Conservation (phyloP, 192 early-diverging fungal species). For the Haplosporangium gracile region DNA sequence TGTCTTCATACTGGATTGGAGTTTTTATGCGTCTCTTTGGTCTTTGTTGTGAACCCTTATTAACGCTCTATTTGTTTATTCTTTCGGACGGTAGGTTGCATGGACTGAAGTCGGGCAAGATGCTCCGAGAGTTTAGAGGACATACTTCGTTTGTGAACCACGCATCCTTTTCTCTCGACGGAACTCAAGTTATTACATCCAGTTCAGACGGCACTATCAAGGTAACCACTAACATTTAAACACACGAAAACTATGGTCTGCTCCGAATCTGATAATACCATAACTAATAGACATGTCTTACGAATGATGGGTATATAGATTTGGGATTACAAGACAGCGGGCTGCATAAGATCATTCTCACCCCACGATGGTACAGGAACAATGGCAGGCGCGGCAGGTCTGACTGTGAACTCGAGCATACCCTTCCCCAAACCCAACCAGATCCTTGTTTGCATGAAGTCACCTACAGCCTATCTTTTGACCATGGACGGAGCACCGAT, state of each 20-base stretch:
- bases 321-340: slow-evolving; percentile 88
- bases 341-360: slow-evolving; percentile 72
- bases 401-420: slow-evolving; percentile 70
- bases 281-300: not conserved
- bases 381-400: slow-evolving; percentile 64
- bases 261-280: too few species aligned
- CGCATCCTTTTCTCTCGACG: slow-evolving; percentile 80
- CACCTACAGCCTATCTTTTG: slow-evolving; percentile 79
- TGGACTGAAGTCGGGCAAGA: slow-evolving; percentile 94
- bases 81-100: slow-evolving; percentile 70
- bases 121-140: slow-evolving; percentile 91
- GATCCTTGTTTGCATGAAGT: slow-evolving; percentile 85
- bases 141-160: slow-evolving; percentile 92
- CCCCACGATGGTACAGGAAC: slow-evolving; percentile 65
- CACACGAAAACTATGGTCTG: not conserved
- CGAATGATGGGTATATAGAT: slow-evolving; percentile 64
- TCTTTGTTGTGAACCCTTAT: not conserved
- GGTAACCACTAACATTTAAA: slow-evolving; percentile 56
- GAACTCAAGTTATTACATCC: slow-evolving; percentile 78
- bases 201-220: slow-evolving; percentile 91
- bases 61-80: not conserved
- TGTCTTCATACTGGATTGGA: not conserved
- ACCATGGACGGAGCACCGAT: slow-evolving; percentile 71
- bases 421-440: slow-evolving; percentile 76
- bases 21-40: not conserved